Percentiles rank a stretch among this genome's conserved stretches.
These are phyloP conservation scores for Arthromyces matolae DNA, from an alignment of 768 basidiomycete species.

Conservation along the genomic window DNA sequence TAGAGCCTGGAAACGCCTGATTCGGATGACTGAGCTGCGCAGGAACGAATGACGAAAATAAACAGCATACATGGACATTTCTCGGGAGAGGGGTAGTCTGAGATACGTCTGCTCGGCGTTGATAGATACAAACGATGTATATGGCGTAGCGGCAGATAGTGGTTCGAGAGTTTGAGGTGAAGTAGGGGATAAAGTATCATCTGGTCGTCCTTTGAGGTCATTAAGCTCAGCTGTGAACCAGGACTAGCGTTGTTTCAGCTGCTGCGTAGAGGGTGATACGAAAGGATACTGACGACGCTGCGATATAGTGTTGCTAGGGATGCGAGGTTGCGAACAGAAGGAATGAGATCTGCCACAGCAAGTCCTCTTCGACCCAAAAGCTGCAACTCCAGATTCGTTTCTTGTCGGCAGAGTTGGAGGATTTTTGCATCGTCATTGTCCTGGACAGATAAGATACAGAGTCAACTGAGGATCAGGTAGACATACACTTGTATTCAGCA, in stretches of 20 bases:
- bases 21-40: background rate
- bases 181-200: conserved; percentile 51
- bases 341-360: conserved; percentile 60
- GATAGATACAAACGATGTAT: conserved; percentile 45
- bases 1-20: conserved; percentile 87
- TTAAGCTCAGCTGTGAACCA: conserved; percentile 83
- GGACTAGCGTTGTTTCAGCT: conserved; percentile 40
- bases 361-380: conserved; percentile 56
- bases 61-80: conserved; percentile 79
- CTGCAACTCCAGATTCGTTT: conserved; percentile 74
- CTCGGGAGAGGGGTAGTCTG: conserved; percentile 73
- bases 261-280: background rate
- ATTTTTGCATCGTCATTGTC: conserved; percentile 38
- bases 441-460: conserved; percentile 21
- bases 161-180: conserved; percentile 50
- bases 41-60: background rate
- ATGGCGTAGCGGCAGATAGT: conserved; percentile 43
- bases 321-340: conserved; percentile 67
- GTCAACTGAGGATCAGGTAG: background rate
- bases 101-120: conserved; percentile 46
- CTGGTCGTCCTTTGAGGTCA: conserved; percentile 58
- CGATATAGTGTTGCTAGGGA: conserved; percentile 78
- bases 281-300: conserved; percentile 64
- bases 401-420: conserved; percentile 64
- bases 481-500: conserved; percentile 53